Base-by-base conservation (phyloP, 768 basidiomycete species). In the Leccinum arenicola region DNA sequence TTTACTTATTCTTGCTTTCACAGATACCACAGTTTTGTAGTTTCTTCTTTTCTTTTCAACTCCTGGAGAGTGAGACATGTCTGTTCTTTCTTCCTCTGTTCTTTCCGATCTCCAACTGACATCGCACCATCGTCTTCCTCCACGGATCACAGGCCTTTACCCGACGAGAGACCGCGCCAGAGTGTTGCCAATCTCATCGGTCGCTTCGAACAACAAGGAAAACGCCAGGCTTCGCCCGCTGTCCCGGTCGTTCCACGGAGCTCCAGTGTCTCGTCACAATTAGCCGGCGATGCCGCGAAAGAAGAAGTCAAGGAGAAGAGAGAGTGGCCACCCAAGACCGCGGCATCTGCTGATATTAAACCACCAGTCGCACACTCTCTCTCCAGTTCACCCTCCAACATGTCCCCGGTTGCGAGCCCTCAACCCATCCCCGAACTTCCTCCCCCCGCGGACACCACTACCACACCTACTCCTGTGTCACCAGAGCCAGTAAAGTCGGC, bases 101-200 rank as follows among this genome's bases (percentile, higher is more conserved):
- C n/a, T 10, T 2, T 52, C 56, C 33, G 57, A 61, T 64, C 52
- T 58, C 55, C 40, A 33, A 51, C 63, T 66, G 47, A 73, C 58
- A 7, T 11, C 38, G 43, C 27, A 15, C 45, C 45, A 25, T 55
- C 35, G 17, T 51, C 50, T 64, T 55, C 65, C 61, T 64, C 17
- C 60, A 15, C 14, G 25, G 25, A 33, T 62, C 64, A 62, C 68
- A 93, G 91, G 91, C 88, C 89, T 56, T 76, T 92, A 62, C 91
- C 92, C 74, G 91, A 93, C 80, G 92, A 94, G 76, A 84, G 88
- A 69, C 91, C 91, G 52, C 88, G 92, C 60, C 84, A 84, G 71
- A 91, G 88, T 67, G 92, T 94, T 51, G 92, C 92, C 63, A 94
- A 93, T 70, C 87, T 94, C 75, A 94, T 94, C 68, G 92, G 92